phyloP scores from a whole-genome alignment of 2,329 filamentous ascomycete species.

The Sphaceloma murrayae region DNA sequence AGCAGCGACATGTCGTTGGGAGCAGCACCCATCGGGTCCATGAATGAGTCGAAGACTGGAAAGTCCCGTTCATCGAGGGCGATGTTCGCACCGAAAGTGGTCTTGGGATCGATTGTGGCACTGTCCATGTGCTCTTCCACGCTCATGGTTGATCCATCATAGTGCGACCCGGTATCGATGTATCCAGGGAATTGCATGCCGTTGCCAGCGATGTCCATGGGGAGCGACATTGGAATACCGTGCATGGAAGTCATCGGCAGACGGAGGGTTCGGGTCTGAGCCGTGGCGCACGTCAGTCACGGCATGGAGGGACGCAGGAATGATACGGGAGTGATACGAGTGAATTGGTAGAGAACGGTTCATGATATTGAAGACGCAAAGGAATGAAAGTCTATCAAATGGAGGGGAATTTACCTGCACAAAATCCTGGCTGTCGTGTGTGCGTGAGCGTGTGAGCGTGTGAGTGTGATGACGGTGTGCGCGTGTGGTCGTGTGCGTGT shows the following conservation, averaged over 20 bases:
- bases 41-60: neutral
- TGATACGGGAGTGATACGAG: neutral
- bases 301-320: neutral
- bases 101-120: conserved; percentile 6
- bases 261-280: conserved; percentile 1
- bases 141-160: conserved; percentile 10
- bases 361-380: neutral
- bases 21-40: neutral
- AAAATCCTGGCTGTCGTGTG: too few species aligned
- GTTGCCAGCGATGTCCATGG: conserved; percentile 6
- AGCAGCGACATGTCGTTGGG: conserved; percentile 8
- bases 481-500: too few species aligned
- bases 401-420: neutral
- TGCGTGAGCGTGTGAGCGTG: too few species aligned
- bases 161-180: conserved; percentile 4
- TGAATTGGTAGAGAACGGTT: neutral
- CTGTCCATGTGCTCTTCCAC: conserved; percentile 11
- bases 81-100: too few species aligned
- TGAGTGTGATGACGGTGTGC: neutral
- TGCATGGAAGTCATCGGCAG: conserved; percentile 11
- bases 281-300: conserved; percentile 3
- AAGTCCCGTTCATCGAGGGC: conserved; percentile 8
- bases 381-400: neutral
- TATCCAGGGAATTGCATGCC: conserved; percentile 6
- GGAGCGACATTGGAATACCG: conserved; percentile 6